Percentiles rank a stretch among this genome's conserved stretches.
Evolutionary conservation across 129 eudicot species (phyloP).

Genomic region (Erigeron canadensis): DNA sequence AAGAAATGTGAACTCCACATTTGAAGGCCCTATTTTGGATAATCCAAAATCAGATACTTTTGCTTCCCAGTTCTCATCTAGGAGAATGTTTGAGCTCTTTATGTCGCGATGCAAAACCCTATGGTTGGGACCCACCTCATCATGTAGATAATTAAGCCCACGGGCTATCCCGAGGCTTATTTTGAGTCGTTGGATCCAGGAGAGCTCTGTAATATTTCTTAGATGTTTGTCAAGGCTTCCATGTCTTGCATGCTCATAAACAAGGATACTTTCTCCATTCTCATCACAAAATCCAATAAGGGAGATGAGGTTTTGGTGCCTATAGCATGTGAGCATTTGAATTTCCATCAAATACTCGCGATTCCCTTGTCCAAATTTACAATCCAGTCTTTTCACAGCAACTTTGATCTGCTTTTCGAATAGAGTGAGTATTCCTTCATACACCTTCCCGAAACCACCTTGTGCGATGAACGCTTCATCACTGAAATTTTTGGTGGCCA

Average conservation of each 20-base stretch:
- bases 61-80: background rate
- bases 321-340: background rate
- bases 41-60: background rate
- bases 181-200: background rate
- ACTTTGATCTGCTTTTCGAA: background rate
- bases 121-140: background rate
- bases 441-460: background rate
- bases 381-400: background rate
- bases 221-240: background rate
- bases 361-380: background rate
- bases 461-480: background rate
- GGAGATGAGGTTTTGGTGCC: background rate
- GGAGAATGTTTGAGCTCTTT: background rate
- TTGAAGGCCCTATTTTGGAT: background rate
- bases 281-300: background rate
- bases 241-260: background rate
- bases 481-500: constrained; percentile 1
- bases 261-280: background rate
- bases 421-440: background rate
- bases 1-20: background rate
- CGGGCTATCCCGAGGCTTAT: background rate
- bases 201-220: background rate
- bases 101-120: background rate
- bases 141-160: background rate
- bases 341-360: background rate